A percentile compares a stretch with the other conserved stretches of the same genome.
phyloP scores from a whole-genome alignment of 768 basidiomycete species.

The Russula dissimulans region DNA sequence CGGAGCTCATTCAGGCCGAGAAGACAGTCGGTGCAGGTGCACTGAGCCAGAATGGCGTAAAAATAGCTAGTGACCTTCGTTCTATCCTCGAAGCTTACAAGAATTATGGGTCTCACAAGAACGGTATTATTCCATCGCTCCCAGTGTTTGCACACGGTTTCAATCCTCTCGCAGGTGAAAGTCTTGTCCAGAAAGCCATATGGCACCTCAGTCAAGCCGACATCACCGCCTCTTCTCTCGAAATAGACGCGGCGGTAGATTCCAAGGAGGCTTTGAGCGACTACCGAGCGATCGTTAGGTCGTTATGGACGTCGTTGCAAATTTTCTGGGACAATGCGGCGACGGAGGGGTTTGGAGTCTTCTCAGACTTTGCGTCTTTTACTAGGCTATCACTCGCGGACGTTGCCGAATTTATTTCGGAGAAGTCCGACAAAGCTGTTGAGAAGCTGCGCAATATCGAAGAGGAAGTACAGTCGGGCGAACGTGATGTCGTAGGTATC shows the following conservation, averaged over 20 bases:
- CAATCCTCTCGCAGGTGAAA: slow-evolving; percentile 38
- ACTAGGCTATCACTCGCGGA: slow-evolving; percentile 56
- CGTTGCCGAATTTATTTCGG: slow-evolving; percentile 50
- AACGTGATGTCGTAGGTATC: slow-evolving; percentile 49
- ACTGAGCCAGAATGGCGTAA: slow-evolving; percentile 47
- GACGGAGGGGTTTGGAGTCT: slow-evolving; percentile 43
- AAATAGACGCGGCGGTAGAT: slow-evolving; percentile 26
- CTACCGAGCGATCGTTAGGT: slow-evolving; percentile 37
- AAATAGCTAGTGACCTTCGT: slow-evolving; percentile 42
- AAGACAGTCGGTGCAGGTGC: slow-evolving; percentile 30
- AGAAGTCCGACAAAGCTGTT: slow-evolving; percentile 42
- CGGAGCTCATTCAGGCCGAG: slow-evolving; percentile 40
- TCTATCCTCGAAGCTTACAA: slow-evolving; percentile 52
- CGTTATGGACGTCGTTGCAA: slow-evolving; percentile 43
- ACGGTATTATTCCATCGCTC: slow-evolving; percentile 31
- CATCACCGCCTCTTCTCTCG: slow-evolving; percentile 31
- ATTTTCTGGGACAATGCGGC: slow-evolving; percentile 45
- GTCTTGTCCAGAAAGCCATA: slow-evolving; percentile 53
- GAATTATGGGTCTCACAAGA: slow-evolving; percentile 44
- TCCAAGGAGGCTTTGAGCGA: slow-evolving; percentile 42
- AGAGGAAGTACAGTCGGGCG: slow-evolving; percentile 48
- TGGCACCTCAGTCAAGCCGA: slow-evolving; percentile 58
- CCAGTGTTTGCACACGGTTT: neutral
- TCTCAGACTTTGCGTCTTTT: slow-evolving; percentile 58
- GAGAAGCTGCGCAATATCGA: slow-evolving; percentile 47